Conservation (phyloP, 495 filamentous ascomycete species). For the Pseudoneurospora amorphoporcata region DNA sequence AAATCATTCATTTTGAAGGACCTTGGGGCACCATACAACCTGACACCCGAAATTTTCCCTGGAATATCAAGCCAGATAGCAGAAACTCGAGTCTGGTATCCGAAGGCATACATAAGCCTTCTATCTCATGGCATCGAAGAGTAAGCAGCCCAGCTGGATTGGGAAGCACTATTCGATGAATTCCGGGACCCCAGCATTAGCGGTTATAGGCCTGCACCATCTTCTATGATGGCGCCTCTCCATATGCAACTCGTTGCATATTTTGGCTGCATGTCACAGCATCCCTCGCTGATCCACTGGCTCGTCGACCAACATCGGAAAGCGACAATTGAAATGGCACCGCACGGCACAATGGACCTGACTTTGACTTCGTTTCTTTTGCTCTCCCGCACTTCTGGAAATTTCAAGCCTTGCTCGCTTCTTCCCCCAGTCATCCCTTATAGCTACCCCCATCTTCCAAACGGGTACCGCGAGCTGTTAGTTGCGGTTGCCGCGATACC, state of each 20-base stretch:
- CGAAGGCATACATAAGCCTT: not conserved
- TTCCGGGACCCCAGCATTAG: not conserved
- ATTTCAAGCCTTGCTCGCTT: not conserved
- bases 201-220: not conserved
- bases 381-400: not conserved
- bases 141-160: not conserved
- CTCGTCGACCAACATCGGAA: not conserved
- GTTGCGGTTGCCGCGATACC: not conserved
- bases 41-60: not conserved
- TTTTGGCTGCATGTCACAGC: not conserved
- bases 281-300: not conserved
- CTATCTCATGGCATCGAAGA: not conserved
- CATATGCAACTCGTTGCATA: not conserved
- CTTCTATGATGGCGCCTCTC: not conserved
- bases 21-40: not conserved
- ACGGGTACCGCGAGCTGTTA: not conserved
- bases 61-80: not conserved
- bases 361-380: not conserved
- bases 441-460: not conserved
- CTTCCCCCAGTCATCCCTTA: not conserved
- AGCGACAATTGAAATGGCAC: not conserved
- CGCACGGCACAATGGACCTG: not conserved
- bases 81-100: not conserved
- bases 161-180: not conserved
- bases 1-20: not conserved